Conservation (phyloP, 805 yeast species). For the Pichia eremophila region DNA sequence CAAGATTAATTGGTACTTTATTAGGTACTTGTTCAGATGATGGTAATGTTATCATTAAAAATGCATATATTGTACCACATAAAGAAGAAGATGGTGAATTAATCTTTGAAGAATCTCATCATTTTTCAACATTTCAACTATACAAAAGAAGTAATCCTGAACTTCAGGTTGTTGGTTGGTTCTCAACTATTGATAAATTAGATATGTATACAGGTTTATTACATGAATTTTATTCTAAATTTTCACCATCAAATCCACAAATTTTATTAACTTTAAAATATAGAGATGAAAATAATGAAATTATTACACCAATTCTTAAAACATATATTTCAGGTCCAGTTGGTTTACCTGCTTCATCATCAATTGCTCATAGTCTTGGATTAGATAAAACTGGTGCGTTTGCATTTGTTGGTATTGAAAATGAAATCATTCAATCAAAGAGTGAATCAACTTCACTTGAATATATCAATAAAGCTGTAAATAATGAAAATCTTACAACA, state of each 20-base stretch:
- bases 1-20: conserved; percentile 72
- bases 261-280: conserved; percentile 68
- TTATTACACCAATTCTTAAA: conserved; percentile 44
- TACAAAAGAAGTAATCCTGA: conserved; percentile 74
- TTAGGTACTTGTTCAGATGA: conserved; percentile 79
- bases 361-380: conserved; percentile 27
- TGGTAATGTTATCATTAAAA: conserved; percentile 64
- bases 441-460: conserved; percentile 54
- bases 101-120: conserved; percentile 67
- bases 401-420: conserved; percentile 70
- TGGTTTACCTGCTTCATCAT: conserved; percentile 40
- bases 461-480: conserved; percentile 32
- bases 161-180: conserved; percentile 79
- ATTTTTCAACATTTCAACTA: conserved; percentile 58
- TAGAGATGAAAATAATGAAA: conserved; percentile 37
- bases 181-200: conserved; percentile 47
- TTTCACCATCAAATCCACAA: conserved; percentile 76
- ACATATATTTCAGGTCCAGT: conserved; percentile 75
- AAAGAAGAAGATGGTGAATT: conserved; percentile 67
- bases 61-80: conserved; percentile 76
- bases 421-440: conserved; percentile 45
- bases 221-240: conserved; percentile 71
- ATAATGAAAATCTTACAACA: conserved; percentile 24
- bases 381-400: conserved; percentile 38
- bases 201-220: conserved; percentile 68